Evolutionary conservation across 2,329 filamentous ascomycete species (phyloP).

Genomic region (Teratosphaeria gauchensis): DNA sequence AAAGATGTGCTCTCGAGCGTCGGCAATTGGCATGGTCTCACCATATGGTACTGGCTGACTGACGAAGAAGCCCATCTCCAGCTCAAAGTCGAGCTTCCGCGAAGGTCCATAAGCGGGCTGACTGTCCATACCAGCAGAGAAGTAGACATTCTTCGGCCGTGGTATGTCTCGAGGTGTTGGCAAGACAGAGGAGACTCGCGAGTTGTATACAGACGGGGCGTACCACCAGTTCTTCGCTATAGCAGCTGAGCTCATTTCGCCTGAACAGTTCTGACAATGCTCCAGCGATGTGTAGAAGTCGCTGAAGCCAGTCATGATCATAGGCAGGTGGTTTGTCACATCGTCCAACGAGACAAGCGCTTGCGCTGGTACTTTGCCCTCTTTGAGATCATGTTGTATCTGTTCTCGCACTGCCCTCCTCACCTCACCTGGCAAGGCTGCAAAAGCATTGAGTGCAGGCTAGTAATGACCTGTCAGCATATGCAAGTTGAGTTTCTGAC

Average conservation of each 20-base stretch:
- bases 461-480: conserved; percentile 10
- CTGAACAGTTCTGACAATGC: conserved; percentile 44
- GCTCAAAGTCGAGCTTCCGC: conserved; percentile 38
- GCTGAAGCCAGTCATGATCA: conserved; percentile 47
- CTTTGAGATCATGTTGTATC: conserved; percentile 29
- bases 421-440: conserved; percentile 32
- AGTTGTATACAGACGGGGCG: conserved; percentile 32
- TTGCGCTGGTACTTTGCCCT: conserved; percentile 16
- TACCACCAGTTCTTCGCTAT: conserved; percentile 29
- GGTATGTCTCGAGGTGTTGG: conserved; percentile 25
- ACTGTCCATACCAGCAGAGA: conserved; percentile 15
- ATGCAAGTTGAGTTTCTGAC: not conserved
- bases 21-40: conserved; percentile 28
- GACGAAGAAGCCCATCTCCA: conserved; percentile 40
- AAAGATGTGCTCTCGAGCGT: conserved; percentile 48
- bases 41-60: conserved; percentile 32
- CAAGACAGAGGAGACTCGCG: conserved; percentile 25
- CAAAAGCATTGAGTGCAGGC: conserved; percentile 41
- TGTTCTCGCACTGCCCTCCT: conserved; percentile 30
- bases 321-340: conserved; percentile 44
- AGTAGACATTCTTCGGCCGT: conserved; percentile 39
- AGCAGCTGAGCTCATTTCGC: conserved; percentile 29
- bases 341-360: conserved; percentile 28
- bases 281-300: conserved; percentile 49
- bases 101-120: conserved; percentile 34